These are phyloP conservation scores for Tetradesmus lagerheimii DNA, from an alignment of 139 green algal genomes.

Conservation along the genomic window DNA sequence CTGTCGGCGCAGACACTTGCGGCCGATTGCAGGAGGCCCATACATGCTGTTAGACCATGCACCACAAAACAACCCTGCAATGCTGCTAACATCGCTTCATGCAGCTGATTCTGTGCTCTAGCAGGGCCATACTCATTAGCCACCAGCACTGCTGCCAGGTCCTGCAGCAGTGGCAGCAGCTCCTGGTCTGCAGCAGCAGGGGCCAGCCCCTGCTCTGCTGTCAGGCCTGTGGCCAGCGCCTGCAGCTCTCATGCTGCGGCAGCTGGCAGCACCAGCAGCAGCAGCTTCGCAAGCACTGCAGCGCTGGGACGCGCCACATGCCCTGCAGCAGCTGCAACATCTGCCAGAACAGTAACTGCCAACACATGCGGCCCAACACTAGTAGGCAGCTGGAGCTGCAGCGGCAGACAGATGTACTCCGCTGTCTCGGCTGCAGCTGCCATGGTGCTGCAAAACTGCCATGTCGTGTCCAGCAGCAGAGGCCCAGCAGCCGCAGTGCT, in stretches of 20 bases:
- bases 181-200: not conserved
- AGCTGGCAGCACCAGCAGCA: not conserved
- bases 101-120: not conserved
- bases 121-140: not conserved
- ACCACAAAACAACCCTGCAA: not conserved
- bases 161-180: constrained; percentile 9
- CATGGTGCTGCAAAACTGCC: not conserved
- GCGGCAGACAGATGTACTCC: not conserved
- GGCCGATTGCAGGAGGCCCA: not conserved
- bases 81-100: not conserved
- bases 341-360: not conserved
- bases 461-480: not conserved
- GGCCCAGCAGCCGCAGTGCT: not conserved
- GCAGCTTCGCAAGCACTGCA: not conserved
- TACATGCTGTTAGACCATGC: not conserved
- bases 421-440: not conserved
- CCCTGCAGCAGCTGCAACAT: not conserved
- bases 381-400: not conserved
- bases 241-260: not conserved
- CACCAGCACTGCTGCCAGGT: not conserved
- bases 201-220: not conserved
- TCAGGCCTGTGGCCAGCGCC: not conserved
- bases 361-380: too few species aligned
- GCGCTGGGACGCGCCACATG: not conserved
- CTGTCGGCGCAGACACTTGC: too few species aligned